Conservation (phyloP, 2,329 filamentous ascomycete species). For the Gaeumannomyces tritici region DNA sequence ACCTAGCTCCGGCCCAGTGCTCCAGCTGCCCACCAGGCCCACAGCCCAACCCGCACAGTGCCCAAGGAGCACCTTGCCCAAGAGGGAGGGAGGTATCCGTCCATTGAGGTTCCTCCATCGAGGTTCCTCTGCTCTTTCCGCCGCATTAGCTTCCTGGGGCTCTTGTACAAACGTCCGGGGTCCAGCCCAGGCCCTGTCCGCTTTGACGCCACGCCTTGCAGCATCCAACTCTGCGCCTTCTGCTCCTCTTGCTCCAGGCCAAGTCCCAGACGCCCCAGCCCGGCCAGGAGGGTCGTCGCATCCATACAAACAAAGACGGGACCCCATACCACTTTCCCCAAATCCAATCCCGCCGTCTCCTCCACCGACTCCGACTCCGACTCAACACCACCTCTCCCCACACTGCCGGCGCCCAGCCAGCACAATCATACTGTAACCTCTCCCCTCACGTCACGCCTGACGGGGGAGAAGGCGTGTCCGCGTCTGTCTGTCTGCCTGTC, state of each 20-base stretch:
- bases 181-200: neutral
- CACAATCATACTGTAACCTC: neutral
- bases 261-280: neutral
- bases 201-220: neutral
- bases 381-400: neutral
- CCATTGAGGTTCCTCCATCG: no score
- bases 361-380: neutral
- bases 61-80: neutral
- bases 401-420: neutral
- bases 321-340: neutral
- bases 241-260: no score
- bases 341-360: neutral
- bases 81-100: no score
- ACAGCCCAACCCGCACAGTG: neutral
- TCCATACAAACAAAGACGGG: neutral
- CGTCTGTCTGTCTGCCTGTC: neutral
- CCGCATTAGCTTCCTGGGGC: neutral
- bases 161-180: neutral
- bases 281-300: neutral
- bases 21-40: neutral
- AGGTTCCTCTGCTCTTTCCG: neutral
- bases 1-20: neutral
- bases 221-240: neutral
- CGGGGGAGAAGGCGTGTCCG: neutral
- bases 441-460: neutral